phyloP scores from a whole-genome alignment of 2,329 filamentous ascomycete species.

The Fusarium udum region DNA sequence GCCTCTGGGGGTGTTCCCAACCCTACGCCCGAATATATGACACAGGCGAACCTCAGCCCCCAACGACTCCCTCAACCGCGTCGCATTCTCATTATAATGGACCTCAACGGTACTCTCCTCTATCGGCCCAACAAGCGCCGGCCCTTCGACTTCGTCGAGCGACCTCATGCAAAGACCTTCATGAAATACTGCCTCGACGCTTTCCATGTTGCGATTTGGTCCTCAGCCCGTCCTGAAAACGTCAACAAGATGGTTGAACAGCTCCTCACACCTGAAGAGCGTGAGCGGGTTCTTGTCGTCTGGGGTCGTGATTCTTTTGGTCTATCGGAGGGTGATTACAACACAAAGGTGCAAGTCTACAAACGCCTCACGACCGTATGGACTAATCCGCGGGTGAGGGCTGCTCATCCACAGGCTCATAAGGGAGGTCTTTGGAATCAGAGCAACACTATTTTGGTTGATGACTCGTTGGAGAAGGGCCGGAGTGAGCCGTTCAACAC shows the following conservation, averaged over 20 bases:
- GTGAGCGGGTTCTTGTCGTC: slow-evolving; percentile 67
- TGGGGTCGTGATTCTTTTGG: slow-evolving; percentile 84
- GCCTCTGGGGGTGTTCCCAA: slow-evolving; percentile 68
- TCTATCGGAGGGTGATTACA: slow-evolving; percentile 72
- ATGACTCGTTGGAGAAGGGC: slow-evolving; percentile 85
- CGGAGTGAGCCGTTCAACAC: slow-evolving; percentile 85
- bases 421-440: slow-evolving; percentile 72
- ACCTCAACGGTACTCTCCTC: slow-evolving; percentile 92
- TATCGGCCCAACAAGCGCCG: slow-evolving; percentile 67
- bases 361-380: slow-evolving; percentile 83
- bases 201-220: slow-evolving; percentile 90
- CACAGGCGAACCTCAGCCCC: slow-evolving; percentile 58
- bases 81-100: slow-evolving; percentile 82
- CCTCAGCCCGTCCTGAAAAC: slow-evolving; percentile 80
- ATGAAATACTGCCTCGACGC: slow-evolving; percentile 76
- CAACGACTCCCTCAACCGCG: slow-evolving; percentile 57
- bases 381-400: slow-evolving; percentile 58
- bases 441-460: slow-evolving; percentile 87
- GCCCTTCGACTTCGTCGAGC: slow-evolving; percentile 66
- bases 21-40: slow-evolving; percentile 69
- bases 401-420: slow-evolving; percentile 55
- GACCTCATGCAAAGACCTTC: slow-evolving; percentile 75
- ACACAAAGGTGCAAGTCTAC: slow-evolving; percentile 82
- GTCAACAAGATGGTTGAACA: slow-evolving; percentile 73
- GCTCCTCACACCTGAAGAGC: slow-evolving; percentile 67